Evolutionary conservation across 495 filamentous ascomycete species (phyloP), one percentile per base, ranked within the genome.

Genomic region (Hypoxylon lenormandii): DNA sequence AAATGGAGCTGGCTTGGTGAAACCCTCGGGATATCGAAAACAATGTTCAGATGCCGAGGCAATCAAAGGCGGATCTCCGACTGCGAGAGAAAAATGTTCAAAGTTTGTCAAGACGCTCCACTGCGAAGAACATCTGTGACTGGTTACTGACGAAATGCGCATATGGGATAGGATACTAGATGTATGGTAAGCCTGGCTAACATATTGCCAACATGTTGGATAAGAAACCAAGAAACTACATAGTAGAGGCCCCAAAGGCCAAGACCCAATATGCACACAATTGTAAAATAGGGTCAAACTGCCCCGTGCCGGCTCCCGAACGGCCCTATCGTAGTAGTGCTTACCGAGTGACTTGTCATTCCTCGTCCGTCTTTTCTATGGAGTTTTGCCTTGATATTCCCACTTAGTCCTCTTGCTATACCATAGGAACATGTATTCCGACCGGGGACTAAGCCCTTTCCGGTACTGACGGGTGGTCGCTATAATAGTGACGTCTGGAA

Each of bases 371-470:
- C 46, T n/a, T 60, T 42, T 40, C 36, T 43, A 40, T 33, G 37
- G 36, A 49, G n/a, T 50, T 55, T 36, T 15, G 45, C 46, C 50
- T 46, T 69, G 26, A 54, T 45, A 53, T 37, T 60, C 55, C 66
- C 55, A 64, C 55, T 60, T 64, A 13, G 55, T 48, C 4, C 16
- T 49, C 23, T 16, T 28, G 15, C 55, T 53, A 51, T 57, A 19
- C 16, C 10, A 33, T 33, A 8, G 30, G n/a, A n/a, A n/a, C 10
- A 11, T 33, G 30, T 50, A 63, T 36, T 62, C 28, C 45, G 15
- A 33, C 38, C 26, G 26, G 48, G 13, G 57, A 8, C 62, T 71
- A 66, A 63, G 13, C 68, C 19, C n/a, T 13, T 61, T 58, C 58
- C n/a, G 61, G 53, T 36, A 50, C 54, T 49, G 46, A 60, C 11